Percentiles rank a stretch among this genome's conserved stretches.
phyloP scores from a whole-genome alignment of 345 rosid genomes.

The Moricandia moricandioides region DNA sequence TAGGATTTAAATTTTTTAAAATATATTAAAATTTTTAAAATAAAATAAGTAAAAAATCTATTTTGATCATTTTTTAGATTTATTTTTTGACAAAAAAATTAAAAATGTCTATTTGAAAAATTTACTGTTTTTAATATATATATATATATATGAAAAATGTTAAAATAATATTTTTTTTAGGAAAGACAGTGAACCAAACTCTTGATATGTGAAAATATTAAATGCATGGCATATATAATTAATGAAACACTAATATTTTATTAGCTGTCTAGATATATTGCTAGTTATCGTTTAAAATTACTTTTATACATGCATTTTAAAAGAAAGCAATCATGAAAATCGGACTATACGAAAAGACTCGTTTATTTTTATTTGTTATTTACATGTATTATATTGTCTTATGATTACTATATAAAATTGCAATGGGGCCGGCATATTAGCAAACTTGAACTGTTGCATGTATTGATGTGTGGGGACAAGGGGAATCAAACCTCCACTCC shows the following conservation, averaged over 20 bases:
- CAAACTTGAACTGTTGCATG: slow-evolving; percentile 22
- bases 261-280: background rate
- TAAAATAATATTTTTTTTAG: no score
- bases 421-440: slow-evolving; percentile 30
- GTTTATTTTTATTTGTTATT: background rate
- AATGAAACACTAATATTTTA: background rate
- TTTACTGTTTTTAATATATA: no score
- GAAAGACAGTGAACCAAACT: background rate
- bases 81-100: no score
- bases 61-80: no score
- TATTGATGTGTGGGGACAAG: slow-evolving; percentile 23
- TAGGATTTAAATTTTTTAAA: no score
- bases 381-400: slow-evolving; percentile 2
- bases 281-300: background rate
- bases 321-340: background rate
- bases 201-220: background rate
- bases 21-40: no score
- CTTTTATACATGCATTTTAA: background rate
- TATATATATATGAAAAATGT: no score
- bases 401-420: slow-evolving; percentile 20
- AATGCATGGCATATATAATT: background rate
- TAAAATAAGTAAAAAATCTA: no score
- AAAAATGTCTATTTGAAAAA: no score
- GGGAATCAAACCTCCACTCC: slow-evolving; percentile 30
- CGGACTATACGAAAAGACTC: background rate